Base-by-base conservation (phyloP, 2,329 filamentous ascomycete genomes). In the Trematosphaeria pertusa region DNA sequence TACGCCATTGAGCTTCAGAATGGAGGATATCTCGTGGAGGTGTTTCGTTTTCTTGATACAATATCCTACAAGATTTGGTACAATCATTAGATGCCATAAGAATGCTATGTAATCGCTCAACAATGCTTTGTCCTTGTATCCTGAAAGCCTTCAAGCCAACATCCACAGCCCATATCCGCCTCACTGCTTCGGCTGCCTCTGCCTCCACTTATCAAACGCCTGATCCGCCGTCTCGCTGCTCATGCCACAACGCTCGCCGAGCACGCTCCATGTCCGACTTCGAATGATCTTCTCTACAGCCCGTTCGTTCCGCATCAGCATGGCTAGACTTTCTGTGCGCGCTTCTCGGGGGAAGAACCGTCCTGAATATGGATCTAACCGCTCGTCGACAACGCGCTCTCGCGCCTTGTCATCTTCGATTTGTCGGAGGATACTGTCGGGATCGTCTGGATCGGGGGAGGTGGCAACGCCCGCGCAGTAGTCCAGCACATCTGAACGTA, bases 401-500 rank as follows among this genome's bases (percentile, higher is more conserved):
- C 86, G 80, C 53, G 88, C 85, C 59, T 78, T 84, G 47, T 85
- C 82, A 42, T 84, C 84, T 72, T 96, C 88, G 0, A 85, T 78
- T 61, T 91, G 81, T 43, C 89, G 78, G 14, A 88, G 62, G 0
- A 88, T 76, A 19, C 85, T 79, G 46, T 93, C 89, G 1, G 92
- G 92, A 60, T 97, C 92, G 49, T 93, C 83, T 0, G 91, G 91
- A 62, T 97, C 91, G 0, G 91, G 88, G 49, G 86, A 89, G 9
- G 90, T 91, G 3, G 93, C 93, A 0, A 99, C 91, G 26, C 87
- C 81, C 2, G 89, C 86, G 74, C 94, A 99, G 72, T 97, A 99
- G 58, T 86, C 88, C 43, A 97, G 77, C 1, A 97, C 87, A 64
- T 95, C 87, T 12, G 87, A 87, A 28, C 94, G 83, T 3, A 83